Percentiles rank a stretch among this genome's conserved stretches.
Evolutionary conservation across 179 eudicot species (phyloP).

Genomic region (Vitellaria paradoxa): DNA sequence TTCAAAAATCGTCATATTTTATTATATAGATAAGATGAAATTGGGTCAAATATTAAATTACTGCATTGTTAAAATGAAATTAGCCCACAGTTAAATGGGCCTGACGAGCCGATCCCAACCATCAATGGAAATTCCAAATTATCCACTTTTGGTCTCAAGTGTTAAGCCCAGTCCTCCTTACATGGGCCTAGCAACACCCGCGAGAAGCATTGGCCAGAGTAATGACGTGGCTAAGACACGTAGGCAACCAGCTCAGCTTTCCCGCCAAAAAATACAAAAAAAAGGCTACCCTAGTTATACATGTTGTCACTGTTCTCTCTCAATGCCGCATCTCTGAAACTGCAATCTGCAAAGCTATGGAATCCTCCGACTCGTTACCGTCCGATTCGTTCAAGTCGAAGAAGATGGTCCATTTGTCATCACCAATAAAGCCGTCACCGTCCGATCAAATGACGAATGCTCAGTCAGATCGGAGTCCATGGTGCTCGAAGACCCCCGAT

Average conservation of each 20-base stretch:
- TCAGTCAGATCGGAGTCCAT: constrained; percentile 20
- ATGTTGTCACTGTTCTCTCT: neutral
- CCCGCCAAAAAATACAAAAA: too few relatives aligned
- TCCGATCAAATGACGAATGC: constrained; percentile 17
- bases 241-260: constrained; percentile 5
- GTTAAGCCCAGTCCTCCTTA: too few relatives aligned
- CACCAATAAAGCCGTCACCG: constrained; percentile 16
- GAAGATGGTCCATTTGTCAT: constrained; percentile 26
- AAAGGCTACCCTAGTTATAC: constrained; percentile 11
- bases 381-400: constrained; percentile 44
- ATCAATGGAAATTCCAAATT: too few relatives aligned
- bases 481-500: constrained; percentile 46
- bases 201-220: constrained; percentile 25
- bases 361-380: constrained; percentile 21
- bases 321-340: constrained; percentile 14
- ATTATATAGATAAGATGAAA: too few relatives aligned
- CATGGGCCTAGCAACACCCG: neutral
- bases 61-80: too few relatives aligned
- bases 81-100: too few relatives aligned
- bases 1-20: too few relatives aligned
- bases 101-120: too few relatives aligned
- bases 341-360: constrained; percentile 19
- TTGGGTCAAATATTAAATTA: too few relatives aligned
- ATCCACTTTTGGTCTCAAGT: too few relatives aligned
- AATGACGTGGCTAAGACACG: constrained; percentile 33